Conservation (phyloP, 1,284 basidiomycete genomes). For the Marasmius tenuissimus region DNA sequence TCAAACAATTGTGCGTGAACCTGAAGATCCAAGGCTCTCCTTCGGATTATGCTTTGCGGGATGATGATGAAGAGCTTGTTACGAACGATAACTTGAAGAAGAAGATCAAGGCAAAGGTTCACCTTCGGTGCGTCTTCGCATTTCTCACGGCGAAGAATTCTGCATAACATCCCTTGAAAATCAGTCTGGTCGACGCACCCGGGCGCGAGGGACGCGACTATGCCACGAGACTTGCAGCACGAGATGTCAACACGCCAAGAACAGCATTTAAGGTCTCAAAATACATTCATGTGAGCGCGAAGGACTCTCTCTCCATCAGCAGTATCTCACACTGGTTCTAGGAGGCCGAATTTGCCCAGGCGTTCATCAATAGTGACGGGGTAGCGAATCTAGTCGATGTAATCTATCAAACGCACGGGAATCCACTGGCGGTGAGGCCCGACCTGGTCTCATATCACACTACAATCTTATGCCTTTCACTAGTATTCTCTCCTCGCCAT, state of each 20-base stretch:
- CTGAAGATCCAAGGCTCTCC: slow-evolving; percentile 84
- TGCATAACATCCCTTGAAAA: neutral
- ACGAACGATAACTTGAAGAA: slow-evolving; percentile 86
- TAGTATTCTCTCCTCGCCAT: slow-evolving; percentile 84
- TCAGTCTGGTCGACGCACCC: slow-evolving; percentile 79
- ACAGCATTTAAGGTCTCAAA: slow-evolving; percentile 74
- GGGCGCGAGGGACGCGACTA: slow-evolving; percentile 81
- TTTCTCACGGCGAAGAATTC: neutral
- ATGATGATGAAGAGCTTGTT: slow-evolving; percentile 87
- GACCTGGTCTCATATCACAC: slow-evolving; percentile 9
- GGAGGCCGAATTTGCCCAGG: slow-evolving; percentile 87
- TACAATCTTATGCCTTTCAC: slow-evolving; percentile 7
- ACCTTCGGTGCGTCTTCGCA: slow-evolving; percentile 67
- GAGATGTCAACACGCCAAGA: slow-evolving; percentile 65
- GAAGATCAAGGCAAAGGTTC: slow-evolving; percentile 78
- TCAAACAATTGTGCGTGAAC: slow-evolving; percentile 76
- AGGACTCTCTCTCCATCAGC: neutral
- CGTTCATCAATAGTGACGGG: slow-evolving; percentile 82
- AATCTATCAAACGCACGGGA: slow-evolving; percentile 72
- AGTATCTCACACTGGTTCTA: slow-evolving; percentile 28
- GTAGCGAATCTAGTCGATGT: slow-evolving; percentile 74
- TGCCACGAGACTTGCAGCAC: slow-evolving; percentile 65
- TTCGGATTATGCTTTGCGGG: slow-evolving; percentile 81
- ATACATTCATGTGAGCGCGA: slow-evolving; percentile 64
- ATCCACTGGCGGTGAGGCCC: slow-evolving; percentile 73